Conservation (phyloP, 345 rosid species). For the Salix caprea region DNA sequence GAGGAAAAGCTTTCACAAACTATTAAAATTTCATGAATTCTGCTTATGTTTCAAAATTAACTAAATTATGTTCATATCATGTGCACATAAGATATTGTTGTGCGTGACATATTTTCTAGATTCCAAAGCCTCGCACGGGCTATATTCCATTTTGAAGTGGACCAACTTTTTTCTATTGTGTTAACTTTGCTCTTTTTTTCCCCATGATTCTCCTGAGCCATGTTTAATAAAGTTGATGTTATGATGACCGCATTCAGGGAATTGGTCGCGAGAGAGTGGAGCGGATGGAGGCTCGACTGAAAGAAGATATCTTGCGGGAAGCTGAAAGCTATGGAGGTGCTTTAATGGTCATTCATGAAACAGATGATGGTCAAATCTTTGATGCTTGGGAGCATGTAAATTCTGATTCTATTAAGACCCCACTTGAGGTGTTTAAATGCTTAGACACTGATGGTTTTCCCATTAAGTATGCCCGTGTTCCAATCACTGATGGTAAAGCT, state of each 20-base stretch:
- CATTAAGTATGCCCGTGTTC: slow-evolving; percentile 84
- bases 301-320: slow-evolving; percentile 89
- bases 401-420: slow-evolving; percentile 74
- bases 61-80: not conserved
- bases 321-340: slow-evolving; percentile 82
- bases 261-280: slow-evolving; percentile 93
- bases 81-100: not conserved
- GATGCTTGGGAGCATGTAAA: slow-evolving; percentile 89
- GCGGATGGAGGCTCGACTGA: slow-evolving; percentile 93
- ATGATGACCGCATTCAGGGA: slow-evolving; percentile 50
- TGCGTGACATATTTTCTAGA: not conserved
- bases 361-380: slow-evolving; percentile 71
- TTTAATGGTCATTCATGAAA: slow-evolving; percentile 95
- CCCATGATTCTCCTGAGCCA: not conserved
- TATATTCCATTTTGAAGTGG: slow-evolving; percentile 1
- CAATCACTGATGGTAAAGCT: slow-evolving; percentile 97
- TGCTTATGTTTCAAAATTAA: not conserved
- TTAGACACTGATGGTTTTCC: slow-evolving; percentile 83
- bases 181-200: not conserved
- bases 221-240: slow-evolving; percentile 17
- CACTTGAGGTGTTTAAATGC: slow-evolving; percentile 84
- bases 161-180: too few relatives aligned
- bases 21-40: not conserved
- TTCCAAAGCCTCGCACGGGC: not conserved
- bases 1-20: not conserved